Evolutionary conservation across 345 rosid species (phyloP).

Genomic region (Gossypium sturtianum): DNA sequence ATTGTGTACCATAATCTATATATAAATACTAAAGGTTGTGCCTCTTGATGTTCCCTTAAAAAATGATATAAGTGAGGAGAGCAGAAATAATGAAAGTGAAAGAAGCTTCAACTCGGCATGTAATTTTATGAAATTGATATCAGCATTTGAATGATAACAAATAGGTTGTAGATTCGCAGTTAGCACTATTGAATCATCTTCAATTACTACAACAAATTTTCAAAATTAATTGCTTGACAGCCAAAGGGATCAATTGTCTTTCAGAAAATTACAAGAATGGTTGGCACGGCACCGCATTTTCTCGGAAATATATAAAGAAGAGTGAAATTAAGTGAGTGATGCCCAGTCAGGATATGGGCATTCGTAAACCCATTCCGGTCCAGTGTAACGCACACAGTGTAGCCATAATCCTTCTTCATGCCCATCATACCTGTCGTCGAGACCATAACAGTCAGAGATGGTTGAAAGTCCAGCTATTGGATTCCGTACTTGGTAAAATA

Average conservation of each 20-base stretch:
- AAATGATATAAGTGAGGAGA: neutral
- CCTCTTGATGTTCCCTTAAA: no score
- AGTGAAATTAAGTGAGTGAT: slow-evolving; percentile 19
- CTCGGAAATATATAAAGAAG: neutral
- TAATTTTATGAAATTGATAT: neutral
- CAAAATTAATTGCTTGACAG: neutral
- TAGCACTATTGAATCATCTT: no score
- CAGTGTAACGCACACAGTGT: slow-evolving; percentile 71
- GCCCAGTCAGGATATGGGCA: slow-evolving; percentile 85
- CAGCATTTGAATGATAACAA: neutral
- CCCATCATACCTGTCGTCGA: slow-evolving; percentile 55
- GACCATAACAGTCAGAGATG: neutral
- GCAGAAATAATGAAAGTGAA: neutral
- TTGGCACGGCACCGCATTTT: neutral
- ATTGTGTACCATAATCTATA: no score
- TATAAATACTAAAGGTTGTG: no score
- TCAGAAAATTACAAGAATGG: slow-evolving; percentile 6
- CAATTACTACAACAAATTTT: neutral
- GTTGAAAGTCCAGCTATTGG: neutral
- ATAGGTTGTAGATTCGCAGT: neutral
- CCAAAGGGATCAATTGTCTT: neutral
- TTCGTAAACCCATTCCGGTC: slow-evolving; percentile 74
- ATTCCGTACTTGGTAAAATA: neutral
- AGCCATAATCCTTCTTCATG: slow-evolving; percentile 82
- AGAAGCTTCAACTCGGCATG: neutral